Evolutionary conservation across 176 grass and related monocot species (phyloP), one percentile per base, ranked within the genome.

Genomic region (Alopecurus myosuroides): DNA sequence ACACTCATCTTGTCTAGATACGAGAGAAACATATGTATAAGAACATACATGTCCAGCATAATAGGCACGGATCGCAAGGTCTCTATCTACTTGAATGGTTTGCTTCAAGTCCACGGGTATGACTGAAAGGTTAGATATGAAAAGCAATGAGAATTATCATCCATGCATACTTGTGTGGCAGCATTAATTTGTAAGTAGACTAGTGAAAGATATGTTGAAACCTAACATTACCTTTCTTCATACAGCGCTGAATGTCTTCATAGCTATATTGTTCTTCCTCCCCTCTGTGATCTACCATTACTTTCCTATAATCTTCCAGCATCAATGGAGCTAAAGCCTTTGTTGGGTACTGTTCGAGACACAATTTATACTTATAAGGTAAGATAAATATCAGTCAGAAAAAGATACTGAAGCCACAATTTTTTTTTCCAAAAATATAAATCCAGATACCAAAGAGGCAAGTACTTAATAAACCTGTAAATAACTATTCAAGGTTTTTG

Each of bases 271-370:
- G 85, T 36, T 95, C 91, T 85, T 92, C 89, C 63, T 95, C 81
- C 72, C 95, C 95, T 86, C 95, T 90, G 29, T 80, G 87, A 72
- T 95, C 91, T 56, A 95, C 87, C 66, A 91, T 85, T 31, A 98
- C 90, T 77, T 98, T 98, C 10, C 85, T 86, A 65, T 98, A 95
- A 82, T 98, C 96, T 86, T 98, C 91, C 31, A 98, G 89, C 96
- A 98, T 95, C 72, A 98, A 70, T 77, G 96, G 96, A 68, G 96
- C 93, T 90, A 98, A 89, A 77, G 96, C 93, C 80, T 95, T 98
- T 77, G 96, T 98, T 46, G 96, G 96, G 88, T 94, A 98, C 96
- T 98, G 85, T 34, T 92, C 65, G 35, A 69, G 74, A 28, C 41
- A 74, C 70, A 49, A 17, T 7, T 19, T 73, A 11, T n/a, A 78